Evolutionary conservation across 1,284 basidiomycete species (phyloP), one percentile per base, ranked within the genome.

Genomic region (Spongispora temasekensis): DNA sequence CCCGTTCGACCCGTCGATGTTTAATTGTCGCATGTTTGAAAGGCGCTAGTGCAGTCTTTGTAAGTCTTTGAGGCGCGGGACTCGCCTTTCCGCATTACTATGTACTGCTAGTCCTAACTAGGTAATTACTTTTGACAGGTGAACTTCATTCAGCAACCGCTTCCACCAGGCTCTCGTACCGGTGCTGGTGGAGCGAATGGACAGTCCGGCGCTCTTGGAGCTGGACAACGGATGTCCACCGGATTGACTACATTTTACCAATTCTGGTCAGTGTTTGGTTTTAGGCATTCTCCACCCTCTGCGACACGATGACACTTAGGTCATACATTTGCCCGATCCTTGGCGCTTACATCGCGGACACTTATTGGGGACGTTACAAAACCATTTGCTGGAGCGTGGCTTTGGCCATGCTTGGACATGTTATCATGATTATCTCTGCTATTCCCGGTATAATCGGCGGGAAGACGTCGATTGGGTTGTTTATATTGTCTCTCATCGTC

Each of bases 341-440:
- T 12, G 88, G 88, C n/a, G 88, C 86, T 1, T 91, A 87, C 68
- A 77, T 93, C 48, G 88, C 91, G n/a, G 90, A 92, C 69, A 85
- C 88, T 12, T 81, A 84, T 56, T 87, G 83, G 80, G 91, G 90
- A 44, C 84, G 90, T 23, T 93, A 83, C 81, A 90, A 90, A 74
- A 90, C 90, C 2, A 82, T 91, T 64, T 83, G 81, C 64, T 74
- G 83, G 59, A 81, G 84, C 13, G 78, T 89, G 46, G 77, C 32
- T 9, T 72, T 93, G 52, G 80, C 84, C 2, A 74, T 89, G 57
- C 27, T 90, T 35, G 89, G 89, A 0, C 93, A 95, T 72, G 76
- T 91, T 61, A 78, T 95, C 64, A 85, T 95, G 65, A 83, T 94
- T 66, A 75, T 91, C 56, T 84, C 89, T 23, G 83, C 88, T 9